Evolutionary conservation across 2,329 filamentous ascomycete genomes (phyloP), one percentile per base, ranked within the genome.

Genomic region (Fusarium domesticum): DNA sequence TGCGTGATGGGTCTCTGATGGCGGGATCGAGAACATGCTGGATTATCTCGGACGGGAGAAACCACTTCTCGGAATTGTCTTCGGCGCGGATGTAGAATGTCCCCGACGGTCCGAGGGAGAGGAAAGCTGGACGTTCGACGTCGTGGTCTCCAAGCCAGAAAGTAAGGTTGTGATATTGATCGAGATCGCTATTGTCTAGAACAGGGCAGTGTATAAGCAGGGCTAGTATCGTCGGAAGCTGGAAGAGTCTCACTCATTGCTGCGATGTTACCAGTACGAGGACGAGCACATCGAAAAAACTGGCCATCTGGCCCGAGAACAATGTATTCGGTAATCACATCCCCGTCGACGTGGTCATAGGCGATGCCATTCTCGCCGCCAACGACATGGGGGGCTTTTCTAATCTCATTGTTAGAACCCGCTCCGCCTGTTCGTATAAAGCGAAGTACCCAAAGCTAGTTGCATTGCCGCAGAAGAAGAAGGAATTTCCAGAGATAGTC

Each of bases 221-320:
- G 34, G 10, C 28, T 34, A 14, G 18, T 7, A 11, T 2, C 14
- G 2, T 11, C n/a, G 8, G n/a, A 19, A 6, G 19, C 14, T 2
- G 18, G 7, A 2, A 16, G 7, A 10, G 8, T 39, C 52, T 45
- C 39, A 54, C 57, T 58, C 20, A 25, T 30, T 2, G 50, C 44
- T 2, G 53, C 48, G 23, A 58, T 32, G 2, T 45, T 30, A 2
- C 57, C 57, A 6, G 17, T 28, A 10, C 37, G 41, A 5, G 38
- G 47, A 20, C 53, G 50, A n/a, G 33, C 47, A 11, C 57, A 59
- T 11, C 55, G 53, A 33, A 59, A 59, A 32, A 45, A 59, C 11
- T 48, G 47, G 6, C 38, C 39, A 6, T 42, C 33, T 2, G 53
- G 43, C 2, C 57, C 57, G 14, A 59, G 54, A 12, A 60, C 37